A percentile compares a stretch with the other conserved stretches of the same genome.
These are phyloP conservation scores for Raphanus sativus DNA, from an alignment of 345 rosid species.

Conservation along the genomic window DNA sequence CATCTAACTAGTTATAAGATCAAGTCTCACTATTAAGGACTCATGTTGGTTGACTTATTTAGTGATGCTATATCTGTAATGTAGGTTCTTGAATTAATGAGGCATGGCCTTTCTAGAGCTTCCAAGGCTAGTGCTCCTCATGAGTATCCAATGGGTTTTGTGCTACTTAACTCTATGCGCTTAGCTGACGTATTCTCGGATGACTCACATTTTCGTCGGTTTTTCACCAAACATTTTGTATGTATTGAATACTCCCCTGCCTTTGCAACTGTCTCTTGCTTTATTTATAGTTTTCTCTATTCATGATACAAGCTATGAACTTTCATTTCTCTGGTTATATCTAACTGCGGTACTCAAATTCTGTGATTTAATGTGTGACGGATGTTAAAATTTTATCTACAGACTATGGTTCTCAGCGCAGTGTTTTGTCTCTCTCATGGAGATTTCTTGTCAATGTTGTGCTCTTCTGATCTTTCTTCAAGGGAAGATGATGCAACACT, in stretches of 20 bases:
- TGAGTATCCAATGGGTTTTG: conserved; percentile 69
- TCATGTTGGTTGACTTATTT: background rate
- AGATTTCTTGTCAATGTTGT: conserved; percentile 85
- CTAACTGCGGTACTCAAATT: too few relatives aligned
- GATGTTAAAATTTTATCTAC: conserved; percentile 18
- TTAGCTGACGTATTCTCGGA: conserved; percentile 91
- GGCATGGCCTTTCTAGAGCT: conserved; percentile 61
- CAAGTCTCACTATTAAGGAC: too few relatives aligned
- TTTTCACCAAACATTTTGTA: conserved; percentile 71
- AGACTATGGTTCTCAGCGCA: conserved; percentile 85
- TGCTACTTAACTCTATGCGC: conserved; percentile 93
- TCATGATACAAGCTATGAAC: too few relatives aligned
- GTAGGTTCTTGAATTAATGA: conserved; percentile 79
- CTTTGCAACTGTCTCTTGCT: background rate
- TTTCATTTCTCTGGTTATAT: too few relatives aligned
- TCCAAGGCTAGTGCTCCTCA: conserved; percentile 49
- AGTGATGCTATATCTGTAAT: conserved; percentile 34
- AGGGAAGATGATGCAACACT: conserved; percentile 89
- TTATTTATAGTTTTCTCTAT: background rate
- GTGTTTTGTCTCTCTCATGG: conserved; percentile 82
- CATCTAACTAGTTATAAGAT: too few relatives aligned
- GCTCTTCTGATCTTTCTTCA: conserved; percentile 76
- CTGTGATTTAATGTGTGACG: background rate
- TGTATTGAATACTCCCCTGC: conserved; percentile 36
- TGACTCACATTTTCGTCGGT: conserved; percentile 86